phyloP scores from a whole-genome alignment of 768 basidiomycete species.

The Sporobolomyces pararoseus region DNA sequence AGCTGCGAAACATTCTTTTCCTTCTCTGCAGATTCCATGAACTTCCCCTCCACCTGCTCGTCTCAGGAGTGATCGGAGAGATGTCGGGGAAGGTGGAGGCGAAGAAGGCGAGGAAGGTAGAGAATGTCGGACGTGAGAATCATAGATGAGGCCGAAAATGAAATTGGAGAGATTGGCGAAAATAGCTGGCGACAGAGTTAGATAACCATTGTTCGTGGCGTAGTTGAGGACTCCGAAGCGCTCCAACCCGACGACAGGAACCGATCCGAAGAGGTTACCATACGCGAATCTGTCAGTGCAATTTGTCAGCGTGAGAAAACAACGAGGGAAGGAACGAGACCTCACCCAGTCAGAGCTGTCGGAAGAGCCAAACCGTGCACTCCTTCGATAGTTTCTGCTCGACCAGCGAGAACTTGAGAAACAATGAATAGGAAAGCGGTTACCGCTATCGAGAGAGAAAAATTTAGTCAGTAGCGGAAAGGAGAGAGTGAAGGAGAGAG shows the following conservation, averaged over 20 bases:
- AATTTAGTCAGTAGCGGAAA: not conserved
- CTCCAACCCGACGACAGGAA: constrained; percentile 30
- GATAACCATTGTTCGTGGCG: constrained; percentile 20
- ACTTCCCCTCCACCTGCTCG: not conserved
- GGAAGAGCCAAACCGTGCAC: constrained; percentile 18
- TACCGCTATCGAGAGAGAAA: not conserved
- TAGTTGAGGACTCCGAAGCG: constrained; percentile 23
- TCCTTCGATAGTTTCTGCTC: not conserved
- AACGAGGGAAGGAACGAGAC: too few relatives aligned
- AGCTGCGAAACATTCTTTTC: constrained; percentile 23
- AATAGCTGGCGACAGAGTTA: constrained; percentile 7
- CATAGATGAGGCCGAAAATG: constrained; percentile 36
- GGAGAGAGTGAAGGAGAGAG: too few relatives aligned
- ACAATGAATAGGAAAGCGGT: constrained; percentile 24
- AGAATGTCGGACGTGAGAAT: constrained; percentile 19
- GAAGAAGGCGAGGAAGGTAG: not conserved
- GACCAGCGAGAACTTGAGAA: constrained; percentile 23
- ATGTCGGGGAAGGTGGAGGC: not conserved
- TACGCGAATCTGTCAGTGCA: constrained; percentile 21
- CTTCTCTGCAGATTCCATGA: constrained; percentile 22
- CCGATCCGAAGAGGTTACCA: constrained; percentile 25
- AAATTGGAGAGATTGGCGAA: constrained; percentile 18
- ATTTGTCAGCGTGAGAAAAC: not conserved
- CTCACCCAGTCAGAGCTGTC: constrained; percentile 16
- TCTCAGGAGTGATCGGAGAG: not conserved